Base-by-base conservation (phyloP, 306 rosid genomes). In the Ceratonia siliqua region DNA sequence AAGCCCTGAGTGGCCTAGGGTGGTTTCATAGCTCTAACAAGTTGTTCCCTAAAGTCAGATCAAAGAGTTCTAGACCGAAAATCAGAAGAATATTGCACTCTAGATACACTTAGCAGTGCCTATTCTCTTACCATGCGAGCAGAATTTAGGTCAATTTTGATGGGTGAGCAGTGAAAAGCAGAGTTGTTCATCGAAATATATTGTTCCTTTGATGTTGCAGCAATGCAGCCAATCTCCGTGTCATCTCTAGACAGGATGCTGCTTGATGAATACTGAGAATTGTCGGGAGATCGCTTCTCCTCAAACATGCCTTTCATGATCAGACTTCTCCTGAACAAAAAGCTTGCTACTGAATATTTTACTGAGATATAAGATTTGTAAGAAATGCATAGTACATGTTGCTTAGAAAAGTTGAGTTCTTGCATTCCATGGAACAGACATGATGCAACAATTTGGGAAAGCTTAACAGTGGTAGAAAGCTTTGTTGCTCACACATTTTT, bases 111-210 rank as follows among this genome's bases (percentile, higher is more conserved):
- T 9, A 13, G 2, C 8, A 48, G 64, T 36, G 42, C 14, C 32
- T 45, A 50, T 52, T 72, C 24, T 71, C 82, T 85, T 76, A 88
- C 96, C 90, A 77, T 83, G 11, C 93, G 90, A 48, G 48, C 85
- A 6, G 28, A 83, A 52, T 87, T 87, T 3, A 41, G 65, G 76
- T 85, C 72, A 28, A 85, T 59, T 77, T 62, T 79, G 45, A 25
- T 17, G 12, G 69, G 61, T 8, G 62, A 78, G 64, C 70, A 72
- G 10, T 68, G 50, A 24, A 70, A 72, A 28, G 54, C 2, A 38
- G 78, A 80, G 30, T 64, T 80, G 3, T 33, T 80, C 4, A 68
- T 53, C 62, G 72, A 64, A 76, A 73, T 63, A 73, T 68, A 57
- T 38, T 28, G 56, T 53, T 66, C 62, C 43, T 76, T 68, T 14